Percentiles rank a stretch among this genome's conserved stretches.
Conservation (phyloP, 805 yeast species). For the Ogataea trehalophila region DNA sequence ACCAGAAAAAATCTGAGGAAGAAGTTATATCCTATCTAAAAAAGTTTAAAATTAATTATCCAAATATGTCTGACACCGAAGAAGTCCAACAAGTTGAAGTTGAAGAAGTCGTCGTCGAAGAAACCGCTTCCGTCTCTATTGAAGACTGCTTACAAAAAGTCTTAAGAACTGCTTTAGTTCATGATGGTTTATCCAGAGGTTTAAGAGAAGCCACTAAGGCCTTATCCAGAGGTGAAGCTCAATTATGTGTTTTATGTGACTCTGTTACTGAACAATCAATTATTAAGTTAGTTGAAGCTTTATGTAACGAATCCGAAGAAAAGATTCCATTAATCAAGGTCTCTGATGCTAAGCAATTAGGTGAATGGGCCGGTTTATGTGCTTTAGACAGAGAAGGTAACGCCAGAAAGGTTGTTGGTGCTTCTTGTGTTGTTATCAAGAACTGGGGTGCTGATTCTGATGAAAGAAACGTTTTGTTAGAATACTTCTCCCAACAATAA, state of each 20-base stretch:
- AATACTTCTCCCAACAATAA: constrained; percentile 90
- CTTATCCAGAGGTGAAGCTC: constrained; percentile 95
- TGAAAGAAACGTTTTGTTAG: constrained; percentile 93
- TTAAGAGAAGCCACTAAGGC: constrained; percentile 99
- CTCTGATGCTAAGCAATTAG: constrained; percentile 98
- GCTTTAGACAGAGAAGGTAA: constrained; percentile 99
- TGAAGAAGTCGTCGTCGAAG: constrained; percentile 73
- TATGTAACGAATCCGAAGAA: constrained; percentile 95
- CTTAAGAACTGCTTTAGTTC: constrained; percentile 94
- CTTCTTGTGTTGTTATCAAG: constrained; percentile 98
- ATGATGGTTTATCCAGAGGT: constrained; percentile 99
- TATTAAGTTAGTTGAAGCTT: constrained; percentile 97
- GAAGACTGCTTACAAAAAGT: constrained; percentile 99
- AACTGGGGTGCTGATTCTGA: constrained; percentile 99
- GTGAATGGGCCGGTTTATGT: constrained; percentile 99
- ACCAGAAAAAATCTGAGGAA: constrained; percentile 37
- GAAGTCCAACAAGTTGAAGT: constrained; percentile 76
- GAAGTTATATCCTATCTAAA: constrained; percentile 26
- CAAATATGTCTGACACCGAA: constrained; percentile 86
- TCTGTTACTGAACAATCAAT: constrained; percentile 97
- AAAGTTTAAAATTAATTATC: neutral
- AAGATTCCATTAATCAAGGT: constrained; percentile 98
- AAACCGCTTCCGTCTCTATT: constrained; percentile 84
- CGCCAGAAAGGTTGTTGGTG: constrained; percentile 99
- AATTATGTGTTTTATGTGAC: constrained; percentile 95